These are phyloP conservation scores for Plasmodium yoelii DNA, from an alignment of 169 alveolate genomes.

Conservation along the genomic window DNA sequence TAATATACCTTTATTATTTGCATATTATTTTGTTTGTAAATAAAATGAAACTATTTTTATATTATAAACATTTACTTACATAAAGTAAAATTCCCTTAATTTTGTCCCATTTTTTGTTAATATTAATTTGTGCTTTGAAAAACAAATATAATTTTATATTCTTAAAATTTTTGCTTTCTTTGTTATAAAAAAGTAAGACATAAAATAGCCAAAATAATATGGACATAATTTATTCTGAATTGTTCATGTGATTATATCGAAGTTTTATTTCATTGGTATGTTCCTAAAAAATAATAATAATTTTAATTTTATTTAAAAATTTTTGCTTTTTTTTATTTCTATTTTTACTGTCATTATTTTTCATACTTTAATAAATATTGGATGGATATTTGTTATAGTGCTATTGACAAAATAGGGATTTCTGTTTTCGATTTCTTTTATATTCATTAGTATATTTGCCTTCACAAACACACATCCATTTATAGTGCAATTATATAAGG, in stretches of 20 bases:
- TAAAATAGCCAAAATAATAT: too few species aligned
- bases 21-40: too few species aligned
- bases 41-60: too few species aligned
- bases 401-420: background rate
- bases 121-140: too few species aligned
- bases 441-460: conserved; percentile 14
- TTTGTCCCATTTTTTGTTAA: too few species aligned
- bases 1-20: too few species aligned
- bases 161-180: too few species aligned
- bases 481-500: conserved; percentile 18
- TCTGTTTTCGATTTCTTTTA: background rate
- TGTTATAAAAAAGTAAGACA: too few species aligned
- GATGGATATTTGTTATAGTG: conserved; percentile 18
- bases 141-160: too few species aligned
- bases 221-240: too few species aligned
- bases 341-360: background rate
- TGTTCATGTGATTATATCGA: conserved; percentile 42
- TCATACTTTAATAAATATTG: conserved; percentile 23
- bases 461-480: conserved; percentile 23
- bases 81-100: too few species aligned
- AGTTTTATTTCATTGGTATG: conserved; percentile 27
- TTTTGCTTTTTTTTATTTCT: conserved; percentile 17
- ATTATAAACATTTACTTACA: too few species aligned
- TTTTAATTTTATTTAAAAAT: conserved; percentile 1
- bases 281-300: conserved; percentile 42